phyloP scores from a whole-genome alignment of 495 filamentous ascomycete genomes.

The Aspergillus panamensis region DNA sequence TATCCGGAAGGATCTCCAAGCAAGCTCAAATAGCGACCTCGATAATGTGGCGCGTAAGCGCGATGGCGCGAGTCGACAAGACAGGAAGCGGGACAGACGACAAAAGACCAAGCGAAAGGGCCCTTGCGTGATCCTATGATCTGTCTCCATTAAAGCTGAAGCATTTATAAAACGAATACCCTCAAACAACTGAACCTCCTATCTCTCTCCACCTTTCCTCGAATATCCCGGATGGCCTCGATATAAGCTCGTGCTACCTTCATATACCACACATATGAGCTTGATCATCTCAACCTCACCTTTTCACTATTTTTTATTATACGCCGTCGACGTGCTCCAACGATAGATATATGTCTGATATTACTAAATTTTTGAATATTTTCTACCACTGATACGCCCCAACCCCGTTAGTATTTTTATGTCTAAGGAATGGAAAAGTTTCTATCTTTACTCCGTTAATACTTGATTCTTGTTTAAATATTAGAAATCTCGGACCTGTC shows the following conservation, averaged over 20 bases:
- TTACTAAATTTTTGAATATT: constrained; percentile 3
- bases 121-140: constrained; percentile 46
- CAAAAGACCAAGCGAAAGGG: constrained; percentile 31
- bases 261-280: constrained; percentile 13
- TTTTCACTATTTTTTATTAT: constrained; percentile 16
- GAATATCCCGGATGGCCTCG: background rate
- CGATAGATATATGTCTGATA: constrained; percentile 28
- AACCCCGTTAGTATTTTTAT: background rate
- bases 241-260: constrained; percentile 6
- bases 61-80: constrained; percentile 32
- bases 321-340: constrained; percentile 21
- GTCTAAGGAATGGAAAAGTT: constrained; percentile 20
- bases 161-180: constrained; percentile 1
- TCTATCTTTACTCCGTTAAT: constrained; percentile 2
- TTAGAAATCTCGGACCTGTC: background rate
- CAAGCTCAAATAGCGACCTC: constrained; percentile 37
- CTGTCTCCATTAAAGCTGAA: constrained; percentile 3
- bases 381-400: background rate
- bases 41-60: constrained; percentile 34
- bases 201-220: background rate
- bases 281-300: constrained; percentile 10
- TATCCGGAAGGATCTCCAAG: constrained; percentile 65
- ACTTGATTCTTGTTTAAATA: background rate
- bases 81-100: constrained; percentile 32
- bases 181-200: constrained; percentile 7